Evolutionary conservation across 2,329 filamentous ascomycete genomes (phyloP).

Genomic region (Ophiostoma sp.): DNA sequence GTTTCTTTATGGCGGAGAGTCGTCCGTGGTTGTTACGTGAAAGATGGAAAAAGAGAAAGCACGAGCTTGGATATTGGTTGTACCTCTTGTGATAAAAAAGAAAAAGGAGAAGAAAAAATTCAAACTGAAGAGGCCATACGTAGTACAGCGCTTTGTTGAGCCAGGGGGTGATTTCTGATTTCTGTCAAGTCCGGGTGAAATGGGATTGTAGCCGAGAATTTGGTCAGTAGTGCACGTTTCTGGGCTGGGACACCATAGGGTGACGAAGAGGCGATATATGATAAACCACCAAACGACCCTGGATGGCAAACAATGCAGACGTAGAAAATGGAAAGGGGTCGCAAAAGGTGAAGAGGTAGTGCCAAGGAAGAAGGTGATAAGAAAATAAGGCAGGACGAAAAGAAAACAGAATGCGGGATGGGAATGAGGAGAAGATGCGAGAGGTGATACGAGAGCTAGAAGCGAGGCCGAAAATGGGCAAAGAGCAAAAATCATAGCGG

Average conservation of each 20-base stretch:
- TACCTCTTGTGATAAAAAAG: neutral
- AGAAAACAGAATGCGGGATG: neutral
- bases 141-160: neutral
- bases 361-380: neutral
- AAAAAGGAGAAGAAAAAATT: neutral
- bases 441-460: neutral
- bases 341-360: neutral
- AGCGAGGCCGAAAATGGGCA: neutral
- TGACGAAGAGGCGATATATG: slow-evolving; percentile 1
- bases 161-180: neutral
- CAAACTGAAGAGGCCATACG: no score
- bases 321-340: neutral
- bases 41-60: neutral
- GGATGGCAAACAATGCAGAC: neutral
- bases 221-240: neutral
- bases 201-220: neutral
- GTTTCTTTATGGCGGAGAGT: neutral
- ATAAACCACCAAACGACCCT: neutral
- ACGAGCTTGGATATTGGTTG: neutral
- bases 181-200: neutral
- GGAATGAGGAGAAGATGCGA: neutral
- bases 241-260: neutral
- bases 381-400: neutral
- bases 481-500: neutral
- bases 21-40: neutral